phyloP scores from a whole-genome alignment of 169 alveolate species.

The Eimeria praecox region DNA sequence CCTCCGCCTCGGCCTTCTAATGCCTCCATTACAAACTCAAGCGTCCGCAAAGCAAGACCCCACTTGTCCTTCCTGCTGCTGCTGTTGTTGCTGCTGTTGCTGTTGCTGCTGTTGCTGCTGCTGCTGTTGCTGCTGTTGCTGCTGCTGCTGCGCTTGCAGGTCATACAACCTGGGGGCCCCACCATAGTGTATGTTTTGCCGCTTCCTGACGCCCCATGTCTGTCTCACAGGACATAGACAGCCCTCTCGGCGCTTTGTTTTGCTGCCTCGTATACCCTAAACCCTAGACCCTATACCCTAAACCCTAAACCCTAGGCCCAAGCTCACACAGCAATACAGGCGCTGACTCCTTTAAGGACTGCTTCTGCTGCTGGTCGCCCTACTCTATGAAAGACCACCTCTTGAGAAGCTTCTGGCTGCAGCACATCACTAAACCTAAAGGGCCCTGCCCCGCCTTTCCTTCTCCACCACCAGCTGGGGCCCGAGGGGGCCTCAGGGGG shows the following conservation, averaged over 20 bases:
- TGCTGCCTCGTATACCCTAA: constrained; percentile 21
- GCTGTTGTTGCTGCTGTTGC: background rate
- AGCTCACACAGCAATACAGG: constrained; percentile 54
- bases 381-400: background rate
- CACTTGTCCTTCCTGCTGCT: background rate
- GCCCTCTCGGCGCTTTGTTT: too few species aligned
- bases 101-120: constrained; percentile 35
- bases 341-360: constrained; percentile 27
- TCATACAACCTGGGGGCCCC: constrained; percentile 10
- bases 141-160: background rate
- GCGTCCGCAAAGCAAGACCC: constrained; percentile 20
- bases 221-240: background rate
- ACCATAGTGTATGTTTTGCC: constrained; percentile 64
- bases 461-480: background rate
- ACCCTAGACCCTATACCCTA: constrained; percentile 25
- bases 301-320: constrained; percentile 10
- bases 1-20: background rate
- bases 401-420: constrained; percentile 13
- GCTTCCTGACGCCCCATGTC: constrained; percentile 57
- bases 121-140: constrained; percentile 2
- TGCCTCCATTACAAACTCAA: constrained; percentile 27
- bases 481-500: background rate
- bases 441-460: constrained; percentile 17
- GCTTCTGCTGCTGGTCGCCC: constrained; percentile 58
- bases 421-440: constrained; percentile 8